Percentiles rank a stretch among this genome's conserved stretches.
Conservation (phyloP, 345 rosid species). For the Moricandia arvensis region DNA sequence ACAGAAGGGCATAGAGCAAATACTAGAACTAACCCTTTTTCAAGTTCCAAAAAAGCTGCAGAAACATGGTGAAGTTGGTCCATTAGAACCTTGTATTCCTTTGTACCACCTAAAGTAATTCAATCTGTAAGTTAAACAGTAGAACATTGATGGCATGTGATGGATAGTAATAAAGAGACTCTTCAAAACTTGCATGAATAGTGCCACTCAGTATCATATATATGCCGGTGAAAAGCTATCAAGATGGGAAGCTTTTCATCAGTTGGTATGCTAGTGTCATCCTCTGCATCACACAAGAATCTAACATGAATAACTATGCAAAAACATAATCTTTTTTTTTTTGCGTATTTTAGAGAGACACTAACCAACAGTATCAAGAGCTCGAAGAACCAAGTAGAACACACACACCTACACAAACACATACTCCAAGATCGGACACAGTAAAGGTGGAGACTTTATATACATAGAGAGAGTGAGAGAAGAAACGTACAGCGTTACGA, state of each 20-base stretch:
- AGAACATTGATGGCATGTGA: neutral
- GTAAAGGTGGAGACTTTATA: neutral
- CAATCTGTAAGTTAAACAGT: neutral
- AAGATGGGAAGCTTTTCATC: conserved; percentile 91
- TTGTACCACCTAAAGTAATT: conserved; percentile 68
- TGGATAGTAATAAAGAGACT: conserved; percentile 1
- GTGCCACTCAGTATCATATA: conserved; percentile 77
- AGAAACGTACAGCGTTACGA: conserved; percentile 71
- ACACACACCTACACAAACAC: conserved; percentile 63
- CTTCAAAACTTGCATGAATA: conserved; percentile 71
- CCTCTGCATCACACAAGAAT: conserved; percentile 58
- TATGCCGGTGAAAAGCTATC: conserved; percentile 69
- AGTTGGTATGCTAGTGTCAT: conserved; percentile 83
- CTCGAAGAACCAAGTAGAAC: conserved; percentile 92
- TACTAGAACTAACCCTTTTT: conserved; percentile 51
- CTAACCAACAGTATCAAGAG: conserved; percentile 96
- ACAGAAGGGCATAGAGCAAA: neutral
- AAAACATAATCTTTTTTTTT: neutral
- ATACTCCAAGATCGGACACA: neutral
- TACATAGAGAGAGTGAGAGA: neutral
- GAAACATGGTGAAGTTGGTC: conserved; percentile 81
- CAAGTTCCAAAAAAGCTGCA: conserved; percentile 84
- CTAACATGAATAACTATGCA: conserved; percentile 6
- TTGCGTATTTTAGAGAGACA: conserved; percentile 14
- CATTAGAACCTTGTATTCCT: conserved; percentile 86